Evolutionary conservation across 164 flowering plant genomes (phyloP).

Genomic region (Umbellularia californica): DNA sequence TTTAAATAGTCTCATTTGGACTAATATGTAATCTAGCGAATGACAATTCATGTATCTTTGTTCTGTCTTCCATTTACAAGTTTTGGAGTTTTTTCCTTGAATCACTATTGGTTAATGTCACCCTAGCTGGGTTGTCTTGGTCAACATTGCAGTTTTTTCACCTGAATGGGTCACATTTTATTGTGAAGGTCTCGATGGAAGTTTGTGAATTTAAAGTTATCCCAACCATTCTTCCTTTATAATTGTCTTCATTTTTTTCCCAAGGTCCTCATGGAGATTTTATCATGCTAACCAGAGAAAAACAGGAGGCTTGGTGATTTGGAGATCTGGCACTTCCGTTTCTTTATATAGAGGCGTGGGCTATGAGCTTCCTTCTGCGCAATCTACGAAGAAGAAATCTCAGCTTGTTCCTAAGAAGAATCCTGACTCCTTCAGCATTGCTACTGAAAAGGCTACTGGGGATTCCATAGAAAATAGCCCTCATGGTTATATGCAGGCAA

Average conservation of each 20-base stretch:
- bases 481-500: constrained; percentile 10
- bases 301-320: constrained; percentile 93
- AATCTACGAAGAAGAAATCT: constrained; percentile 27
- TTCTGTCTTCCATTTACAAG: not conserved
- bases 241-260: not conserved
- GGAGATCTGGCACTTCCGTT: constrained; percentile 88
- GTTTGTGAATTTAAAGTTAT: not conserved
- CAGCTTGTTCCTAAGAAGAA: constrained; percentile 23
- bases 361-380: constrained; percentile 49
- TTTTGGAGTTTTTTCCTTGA: not conserved
- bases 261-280: constrained; percentile 1
- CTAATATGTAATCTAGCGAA: too few species aligned
- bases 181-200: not conserved
- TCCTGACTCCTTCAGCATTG: constrained; percentile 12
- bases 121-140: not conserved
- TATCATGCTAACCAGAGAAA: constrained; percentile 51
- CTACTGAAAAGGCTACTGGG: constrained; percentile 12
- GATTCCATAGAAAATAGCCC: constrained; percentile 19
- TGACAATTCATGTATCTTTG: too few species aligned
- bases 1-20: too few species aligned
- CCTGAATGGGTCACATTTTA: not conserved
- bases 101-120: too few species aligned
- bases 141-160: not conserved
- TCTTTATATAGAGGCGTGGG: constrained; percentile 74
- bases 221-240: not conserved